These are phyloP conservation scores for Arthrocladium fulminans DNA, from an alignment of 2,329 filamentous ascomycete species.

Conservation along the genomic window DNA sequence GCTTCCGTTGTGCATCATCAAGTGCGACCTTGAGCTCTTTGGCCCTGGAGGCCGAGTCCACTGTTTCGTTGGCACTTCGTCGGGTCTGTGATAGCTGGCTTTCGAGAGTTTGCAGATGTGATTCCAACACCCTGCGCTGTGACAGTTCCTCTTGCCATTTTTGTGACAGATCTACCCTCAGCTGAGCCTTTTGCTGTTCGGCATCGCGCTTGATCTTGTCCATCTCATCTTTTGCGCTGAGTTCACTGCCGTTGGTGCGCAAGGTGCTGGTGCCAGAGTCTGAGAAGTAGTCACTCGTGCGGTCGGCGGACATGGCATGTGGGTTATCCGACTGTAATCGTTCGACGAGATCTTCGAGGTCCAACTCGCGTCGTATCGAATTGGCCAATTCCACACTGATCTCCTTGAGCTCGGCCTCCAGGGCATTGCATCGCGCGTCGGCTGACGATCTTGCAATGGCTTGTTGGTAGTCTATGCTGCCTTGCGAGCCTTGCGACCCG, in stretches of 20 bases:
- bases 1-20: slow-evolving; percentile 71
- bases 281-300: slow-evolving; percentile 96
- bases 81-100: slow-evolving; percentile 52
- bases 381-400: slow-evolving; percentile 86
- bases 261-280: slow-evolving; percentile 86
- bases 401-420: slow-evolving; percentile 89
- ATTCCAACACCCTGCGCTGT: slow-evolving; percentile 66
- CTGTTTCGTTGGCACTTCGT: slow-evolving; percentile 44
- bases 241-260: slow-evolving; percentile 59
- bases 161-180: slow-evolving; percentile 74
- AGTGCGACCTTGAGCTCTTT: slow-evolving; percentile 71
- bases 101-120: slow-evolving; percentile 74
- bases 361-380: slow-evolving; percentile 92
- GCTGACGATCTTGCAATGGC: slow-evolving; percentile 11
- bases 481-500: slow-evolving; percentile 40
- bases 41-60: slow-evolving; percentile 47
- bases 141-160: slow-evolving; percentile 81
- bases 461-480: slow-evolving; percentile 38
- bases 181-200: slow-evolving; percentile 82
- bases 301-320: slow-evolving; percentile 36
- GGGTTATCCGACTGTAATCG: slow-evolving; percentile 68
- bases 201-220: slow-evolving; percentile 73
- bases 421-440: slow-evolving; percentile 40
- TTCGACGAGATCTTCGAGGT: slow-evolving; percentile 89
- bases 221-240: slow-evolving; percentile 55